Base-by-base conservation (phyloP, 306 rosid species). In the Vicia faba region DNA sequence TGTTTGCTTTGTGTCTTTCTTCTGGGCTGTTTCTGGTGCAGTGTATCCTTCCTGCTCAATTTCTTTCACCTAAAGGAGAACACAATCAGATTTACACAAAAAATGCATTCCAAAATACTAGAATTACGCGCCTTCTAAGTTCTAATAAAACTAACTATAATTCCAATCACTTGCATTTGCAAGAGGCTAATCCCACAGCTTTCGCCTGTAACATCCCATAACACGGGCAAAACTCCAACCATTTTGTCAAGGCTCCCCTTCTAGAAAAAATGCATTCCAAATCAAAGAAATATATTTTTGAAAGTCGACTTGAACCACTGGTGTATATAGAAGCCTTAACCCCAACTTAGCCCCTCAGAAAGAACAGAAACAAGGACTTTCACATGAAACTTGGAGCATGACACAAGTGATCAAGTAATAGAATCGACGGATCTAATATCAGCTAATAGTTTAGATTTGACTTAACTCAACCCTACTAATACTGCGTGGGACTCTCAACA, bases 1-100 rank as follows among this genome's bases (percentile, higher is more conserved):
- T 46, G 88, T 88, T 69, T 85, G 95, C 84, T 84, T 86, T 35
- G 81, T 56, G 35, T 88, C 96, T 77, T 90, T 88, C 59, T 86
- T 84, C 71, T 79, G 80, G 6, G 76, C 75, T 11, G 74, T 61
- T 77, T 86, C 85, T 38, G 91, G 87, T 78, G 81, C 87, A 43
- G 76, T 77, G 81, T 81, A 78, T 64, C 68, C 81, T 82, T 90
- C 96, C 75, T 70, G 90, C 78, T 90, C 80, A 80, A 95, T 95
- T 78, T 90, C 97, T 86, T 68, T 90, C 77, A 95, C 97, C 99
- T 95, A 64, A 55, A 60, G 19, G 7, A 70, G 70, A 56, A 76
- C 62, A 59, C 46, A 57, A 48, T 69, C 61, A 74, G 70, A 55
- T 53, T 36, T 19, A 51, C 41, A 3, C 29, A 2, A 26, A 13